Evolutionary conservation across 257 asterid genomes (phyloP), one percentile per base, ranked within the genome.

Genomic region (Coffea canephora): DNA sequence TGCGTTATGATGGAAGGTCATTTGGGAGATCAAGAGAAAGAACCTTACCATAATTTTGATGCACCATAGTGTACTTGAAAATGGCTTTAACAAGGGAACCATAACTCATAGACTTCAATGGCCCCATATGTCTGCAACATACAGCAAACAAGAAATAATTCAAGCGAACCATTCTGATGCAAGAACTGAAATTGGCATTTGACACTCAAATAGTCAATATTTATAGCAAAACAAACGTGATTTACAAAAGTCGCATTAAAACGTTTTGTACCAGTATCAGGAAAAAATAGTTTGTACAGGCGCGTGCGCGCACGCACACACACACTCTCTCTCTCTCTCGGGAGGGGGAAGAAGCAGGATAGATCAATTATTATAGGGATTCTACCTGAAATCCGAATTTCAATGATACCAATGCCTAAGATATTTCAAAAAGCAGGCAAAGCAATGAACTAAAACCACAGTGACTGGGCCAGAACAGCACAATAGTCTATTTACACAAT

Each of bases 61-160:
- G 92, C 80, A 95, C 97, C 86, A 52, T 86, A 13, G 97, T 91
- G 90, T 88, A 96, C 90, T 85, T 88, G 79, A 80, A 86, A 69
- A 96, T 87, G 85, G 97, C 96, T 82, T 94, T 94, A 36, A 89
- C 57, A 54, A 96, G 93, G 81, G 94, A 85, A 74, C 99, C 97
- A 61, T 82, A 84, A 79, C 88, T 92, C 95, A 87, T 87, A 36
- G 90, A 85, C 79, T 86, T 89, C 78, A 94, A 57, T 64, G 93
- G 77, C 55, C 98, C 91, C 89, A 88, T 86, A 77, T 86, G 90
- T 67, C 91, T 88, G 90, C 80, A 85, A 73, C 54, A 75, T 71
- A 25, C 79, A 54, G 45, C n/a, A 16, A 54, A 78, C 41, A n/a
- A n/a, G 36, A 64, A 8, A 41, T 12, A 36, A 46, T 52, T 43